Evolutionary conservation across 352 stramenopile species (phyloP), one percentile per base, ranked within the genome.

Genomic region (Pythium aristosporum): DNA sequence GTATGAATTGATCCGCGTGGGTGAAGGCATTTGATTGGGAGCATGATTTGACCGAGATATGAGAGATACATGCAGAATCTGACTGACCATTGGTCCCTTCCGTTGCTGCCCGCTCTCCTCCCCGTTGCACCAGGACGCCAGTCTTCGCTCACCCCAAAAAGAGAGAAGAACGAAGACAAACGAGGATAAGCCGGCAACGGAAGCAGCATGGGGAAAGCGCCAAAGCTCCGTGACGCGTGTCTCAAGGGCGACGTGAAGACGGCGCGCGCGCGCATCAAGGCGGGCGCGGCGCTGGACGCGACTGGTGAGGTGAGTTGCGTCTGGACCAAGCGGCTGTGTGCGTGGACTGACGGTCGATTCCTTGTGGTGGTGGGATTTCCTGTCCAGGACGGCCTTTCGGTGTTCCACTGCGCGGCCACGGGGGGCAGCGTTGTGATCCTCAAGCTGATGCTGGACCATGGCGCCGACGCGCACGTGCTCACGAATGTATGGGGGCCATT

Each of bases 191-290:
- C 11, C 11, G 8, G 12, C 3, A 25, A 20, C 21, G 13, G 28
- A n/a, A 25, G 25, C 25, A 30, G 7, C 15, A 41, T 28, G 28
- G 9, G 15, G 25, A 21, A n/a, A 8, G 10, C 39, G 12, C 25
- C 39, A 30, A 21, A 57, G 30, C 34, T 57, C 16, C 50, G 32
- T 2, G 50, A 43, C 18, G 50, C 50, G 30, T 57, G 50, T 20
- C 32, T 18, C 11, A 18, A 21, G 9, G 50, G 50, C 34, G 50
- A 57, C 16, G 4, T 44, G 6, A 20, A 57, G 18, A 20, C 50
- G 30, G 50, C 50, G 50, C 50, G 48, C 12, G 48, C 48, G 47
- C 47, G 39, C 25, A 15, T 55, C 25, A 16, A 39, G 16, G 16
- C 25, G n/a, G 25, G 48, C 25, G 48, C 48, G 1, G 25, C 13